A percentile compares a stretch with the other conserved stretches of the same genome.
Conservation (phyloP, 306 rosid species). For the Herpetospermum pedunculosum region DNA sequence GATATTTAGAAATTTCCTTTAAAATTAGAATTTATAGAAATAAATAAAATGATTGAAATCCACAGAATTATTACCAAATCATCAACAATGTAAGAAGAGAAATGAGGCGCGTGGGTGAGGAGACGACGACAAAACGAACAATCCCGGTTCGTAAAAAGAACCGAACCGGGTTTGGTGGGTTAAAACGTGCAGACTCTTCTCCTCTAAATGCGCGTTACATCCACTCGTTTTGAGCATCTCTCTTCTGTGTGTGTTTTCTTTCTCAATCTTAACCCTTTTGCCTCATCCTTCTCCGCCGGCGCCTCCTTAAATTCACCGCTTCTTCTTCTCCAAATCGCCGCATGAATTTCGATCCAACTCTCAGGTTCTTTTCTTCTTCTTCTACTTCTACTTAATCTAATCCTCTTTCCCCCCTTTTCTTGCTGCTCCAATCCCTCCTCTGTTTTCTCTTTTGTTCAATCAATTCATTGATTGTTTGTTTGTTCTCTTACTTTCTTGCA, state of each 20-base stretch:
- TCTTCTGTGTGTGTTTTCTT: conserved; percentile 8
- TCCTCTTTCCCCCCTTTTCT: background rate
- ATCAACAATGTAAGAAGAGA: background rate
- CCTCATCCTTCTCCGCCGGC: conserved; percentile 11
- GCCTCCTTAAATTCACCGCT: background rate
- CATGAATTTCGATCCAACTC: background rate
- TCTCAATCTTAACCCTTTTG: background rate
- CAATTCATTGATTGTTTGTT: background rate
- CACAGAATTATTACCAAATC: background rate
- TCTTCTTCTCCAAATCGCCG: background rate
- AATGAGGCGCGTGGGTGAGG: background rate
- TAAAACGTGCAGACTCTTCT: background rate
- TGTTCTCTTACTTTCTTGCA: background rate
- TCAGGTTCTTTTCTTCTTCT: background rate
- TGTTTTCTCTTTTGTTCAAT: background rate
- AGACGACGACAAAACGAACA: background rate
- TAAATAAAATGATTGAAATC: background rate
- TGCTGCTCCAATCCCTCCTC: too few relatives aligned
- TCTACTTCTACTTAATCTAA: background rate
- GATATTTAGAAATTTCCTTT: too few relatives aligned
- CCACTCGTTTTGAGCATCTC: conserved; percentile 14
- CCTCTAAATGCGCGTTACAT: conserved; percentile 7
- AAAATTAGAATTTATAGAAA: background rate
- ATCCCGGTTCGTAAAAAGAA: background rate
- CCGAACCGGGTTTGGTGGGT: background rate